Conservation (phyloP, 2,329 filamentous ascomycete species). For the Coleophoma crateriformis region DNA sequence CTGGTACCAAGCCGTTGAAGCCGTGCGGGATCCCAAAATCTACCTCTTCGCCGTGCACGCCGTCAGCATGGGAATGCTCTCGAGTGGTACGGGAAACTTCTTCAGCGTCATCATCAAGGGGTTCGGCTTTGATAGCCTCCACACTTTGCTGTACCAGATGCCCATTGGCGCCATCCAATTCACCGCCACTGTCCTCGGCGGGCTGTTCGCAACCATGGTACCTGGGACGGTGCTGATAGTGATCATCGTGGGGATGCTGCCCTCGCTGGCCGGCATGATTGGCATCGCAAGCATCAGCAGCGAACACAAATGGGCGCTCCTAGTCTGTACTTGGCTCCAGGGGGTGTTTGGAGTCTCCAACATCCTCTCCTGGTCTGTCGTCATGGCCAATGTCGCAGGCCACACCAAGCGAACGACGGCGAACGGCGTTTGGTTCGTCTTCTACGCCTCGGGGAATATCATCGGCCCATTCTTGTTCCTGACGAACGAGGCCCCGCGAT, state of each 20-base stretch:
- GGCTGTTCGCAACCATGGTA: background rate
- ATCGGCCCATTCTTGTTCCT: slow-evolving; percentile 65
- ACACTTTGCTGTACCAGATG: slow-evolving; percentile 67
- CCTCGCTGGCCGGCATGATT: background rate
- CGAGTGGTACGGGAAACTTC: slow-evolving; percentile 65
- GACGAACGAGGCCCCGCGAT: slow-evolving; percentile 56
- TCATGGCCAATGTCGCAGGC: slow-evolving; percentile 60
- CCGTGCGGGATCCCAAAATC: slow-evolving; percentile 49
- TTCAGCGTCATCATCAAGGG: slow-evolving; percentile 64
- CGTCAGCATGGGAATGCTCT: slow-evolving; percentile 51
- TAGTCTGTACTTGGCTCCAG: slow-evolving; percentile 60
- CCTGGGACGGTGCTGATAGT: background rate
- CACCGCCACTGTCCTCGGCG: background rate
- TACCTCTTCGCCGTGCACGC: slow-evolving; percentile 61
- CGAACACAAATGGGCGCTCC: slow-evolving; percentile 58
- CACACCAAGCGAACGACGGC: slow-evolving; percentile 72
- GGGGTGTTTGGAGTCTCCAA: slow-evolving; percentile 60
- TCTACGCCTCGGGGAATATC: slow-evolving; percentile 69
- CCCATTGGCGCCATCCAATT: slow-evolving; percentile 50
- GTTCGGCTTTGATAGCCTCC: slow-evolving; percentile 56
- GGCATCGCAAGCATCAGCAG: slow-evolving; percentile 53
- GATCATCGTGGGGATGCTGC: background rate
- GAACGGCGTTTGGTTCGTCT: slow-evolving; percentile 64
- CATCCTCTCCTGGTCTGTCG: slow-evolving; percentile 22
- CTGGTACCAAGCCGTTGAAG: slow-evolving; percentile 47